Evolutionary conservation across 176 grass and related monocot genomes (phyloP).

Genomic region (Triticum dicoccoides): DNA sequence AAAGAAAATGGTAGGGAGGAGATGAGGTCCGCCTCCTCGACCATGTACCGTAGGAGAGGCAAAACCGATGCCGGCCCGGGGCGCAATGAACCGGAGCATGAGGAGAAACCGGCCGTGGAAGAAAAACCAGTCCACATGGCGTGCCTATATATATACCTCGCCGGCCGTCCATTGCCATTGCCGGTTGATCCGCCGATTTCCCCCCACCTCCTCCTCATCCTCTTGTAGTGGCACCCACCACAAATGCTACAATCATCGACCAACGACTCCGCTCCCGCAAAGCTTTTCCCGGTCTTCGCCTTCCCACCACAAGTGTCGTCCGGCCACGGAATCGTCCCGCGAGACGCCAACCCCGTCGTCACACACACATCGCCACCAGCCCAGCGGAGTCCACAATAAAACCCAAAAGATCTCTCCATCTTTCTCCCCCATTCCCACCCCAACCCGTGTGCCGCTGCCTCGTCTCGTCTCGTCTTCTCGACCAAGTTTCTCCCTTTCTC

Average conservation of each 20-base stretch:
- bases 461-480: not conserved
- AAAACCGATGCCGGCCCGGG: no score
- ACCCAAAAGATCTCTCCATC: slow-evolving; percentile 19
- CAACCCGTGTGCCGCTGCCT: not conserved
- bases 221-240: not conserved
- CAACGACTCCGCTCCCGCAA: not conserved
- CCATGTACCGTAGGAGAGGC: no score
- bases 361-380: not conserved
- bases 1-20: no score
- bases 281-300: not conserved
- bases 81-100: no score
- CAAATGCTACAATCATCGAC: slow-evolving; percentile 23
- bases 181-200: not conserved
- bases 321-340: not conserved
- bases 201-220: not conserved
- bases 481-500: not conserved
- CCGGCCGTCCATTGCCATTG: not conserved
- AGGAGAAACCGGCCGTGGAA: no score
- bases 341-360: slow-evolving; percentile 13
- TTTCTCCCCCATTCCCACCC: not conserved
- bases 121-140: no score
- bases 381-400: slow-evolving; percentile 17
- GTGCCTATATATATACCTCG: no score
- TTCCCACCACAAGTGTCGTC: slow-evolving; percentile 19
- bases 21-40: no score